Evolutionary conservation across 2,329 filamentous ascomycete genomes (phyloP).

Genomic region (Aspergillus brasiliensis): DNA sequence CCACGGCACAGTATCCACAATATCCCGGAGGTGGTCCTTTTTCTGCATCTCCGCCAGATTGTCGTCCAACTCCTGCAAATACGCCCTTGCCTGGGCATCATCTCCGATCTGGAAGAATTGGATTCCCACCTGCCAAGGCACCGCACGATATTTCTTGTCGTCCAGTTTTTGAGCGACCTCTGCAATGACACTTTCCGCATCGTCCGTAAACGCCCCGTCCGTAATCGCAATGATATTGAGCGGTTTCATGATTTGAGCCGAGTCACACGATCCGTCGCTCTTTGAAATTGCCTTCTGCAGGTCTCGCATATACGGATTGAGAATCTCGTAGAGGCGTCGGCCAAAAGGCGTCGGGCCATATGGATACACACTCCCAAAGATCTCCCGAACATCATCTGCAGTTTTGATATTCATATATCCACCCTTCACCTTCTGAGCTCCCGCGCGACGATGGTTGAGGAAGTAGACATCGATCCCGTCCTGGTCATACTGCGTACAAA

Average conservation of each 20-base stretch:
- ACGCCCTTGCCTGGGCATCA: constrained; percentile 64
- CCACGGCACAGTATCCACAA: constrained; percentile 88
- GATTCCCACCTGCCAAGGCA: constrained; percentile 81
- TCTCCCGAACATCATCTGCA: constrained; percentile 59
- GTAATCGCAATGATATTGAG: constrained; percentile 93
- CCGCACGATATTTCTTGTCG: constrained; percentile 52
- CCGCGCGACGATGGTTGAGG: constrained; percentile 65
- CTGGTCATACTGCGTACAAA: constrained; percentile 75
- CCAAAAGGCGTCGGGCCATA: constrained; percentile 73
- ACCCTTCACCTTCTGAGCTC: constrained; percentile 45
- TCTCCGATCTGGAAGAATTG: constrained; percentile 95
- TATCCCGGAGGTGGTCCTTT: constrained; percentile 65
- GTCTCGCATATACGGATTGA: constrained; percentile 68
- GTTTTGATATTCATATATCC: constrained; percentile 68
- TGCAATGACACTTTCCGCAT: constrained; percentile 71
- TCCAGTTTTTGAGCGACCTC: constrained; percentile 66
- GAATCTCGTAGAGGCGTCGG: constrained; percentile 67
- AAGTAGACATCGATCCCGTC: constrained; percentile 94
- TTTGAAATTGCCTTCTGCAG: constrained; percentile 52
- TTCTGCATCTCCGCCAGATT: constrained; percentile 58
- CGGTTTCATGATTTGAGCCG: constrained; percentile 61
- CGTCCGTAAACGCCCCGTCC: constrained; percentile 79
- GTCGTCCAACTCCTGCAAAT: constrained; percentile 76
- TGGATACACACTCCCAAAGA: constrained; percentile 72
- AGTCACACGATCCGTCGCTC: constrained; percentile 15